These are phyloP conservation scores for Umbilicus rupestris DNA, from an alignment of 164 flowering plant species.

Conservation along the genomic window DNA sequence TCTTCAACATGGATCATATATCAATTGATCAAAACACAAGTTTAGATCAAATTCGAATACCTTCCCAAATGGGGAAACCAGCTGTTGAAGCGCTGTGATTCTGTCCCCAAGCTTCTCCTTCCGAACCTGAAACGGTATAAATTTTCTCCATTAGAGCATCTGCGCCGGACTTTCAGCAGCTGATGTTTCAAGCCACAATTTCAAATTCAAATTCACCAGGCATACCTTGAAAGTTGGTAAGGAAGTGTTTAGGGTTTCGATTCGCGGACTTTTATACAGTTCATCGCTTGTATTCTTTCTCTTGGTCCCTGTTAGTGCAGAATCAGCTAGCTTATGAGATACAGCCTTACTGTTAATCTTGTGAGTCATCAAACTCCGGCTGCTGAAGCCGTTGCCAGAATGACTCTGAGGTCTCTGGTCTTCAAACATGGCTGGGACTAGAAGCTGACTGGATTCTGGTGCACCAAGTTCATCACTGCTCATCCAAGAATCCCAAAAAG, in stretches of 20 bases:
- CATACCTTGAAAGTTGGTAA: conserved; percentile 70
- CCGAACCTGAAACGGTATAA: conserved; percentile 44
- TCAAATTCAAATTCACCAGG: neutral
- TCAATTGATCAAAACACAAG: conserved; percentile 6
- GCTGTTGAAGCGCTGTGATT: conserved; percentile 66
- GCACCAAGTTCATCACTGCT: neutral
- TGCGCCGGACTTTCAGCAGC: no score
- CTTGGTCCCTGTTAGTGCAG: conserved; percentile 14
- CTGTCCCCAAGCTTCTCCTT: conserved; percentile 73
- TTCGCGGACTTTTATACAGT: conserved; percentile 38
- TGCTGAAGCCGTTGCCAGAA: no score
- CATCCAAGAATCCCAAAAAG: conserved; percentile 4
- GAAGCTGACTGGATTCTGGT: neutral
- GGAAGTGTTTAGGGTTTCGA: conserved; percentile 63
- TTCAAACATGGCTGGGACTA: neutral
- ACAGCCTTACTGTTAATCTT: neutral
- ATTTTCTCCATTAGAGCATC: no score
- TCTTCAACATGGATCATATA: neutral
- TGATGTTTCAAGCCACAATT: neutral
- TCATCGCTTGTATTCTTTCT: conserved; percentile 29
- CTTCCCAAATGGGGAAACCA: conserved; percentile 83
- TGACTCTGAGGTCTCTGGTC: neutral
- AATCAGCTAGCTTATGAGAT: conserved; percentile 16
- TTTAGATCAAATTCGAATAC: conserved; percentile 33
- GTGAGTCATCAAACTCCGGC: no score